Evolutionary conservation across 2,329 filamentous ascomycete species (phyloP), one percentile per base, ranked within the genome.

Genomic region (Tolypocladium capitatum): DNA sequence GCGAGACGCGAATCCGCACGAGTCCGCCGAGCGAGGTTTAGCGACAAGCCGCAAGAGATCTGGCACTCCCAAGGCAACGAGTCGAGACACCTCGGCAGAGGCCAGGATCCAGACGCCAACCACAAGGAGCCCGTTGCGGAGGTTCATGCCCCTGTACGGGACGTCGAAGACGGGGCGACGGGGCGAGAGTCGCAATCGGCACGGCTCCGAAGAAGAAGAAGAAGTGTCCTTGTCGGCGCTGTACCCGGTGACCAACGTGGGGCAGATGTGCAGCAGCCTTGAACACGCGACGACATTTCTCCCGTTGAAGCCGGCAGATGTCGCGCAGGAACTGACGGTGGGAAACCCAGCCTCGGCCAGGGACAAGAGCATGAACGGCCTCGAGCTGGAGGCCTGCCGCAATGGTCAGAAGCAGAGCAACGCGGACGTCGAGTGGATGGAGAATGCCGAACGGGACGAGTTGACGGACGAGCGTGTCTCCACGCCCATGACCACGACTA

Each of bases 401-500:
- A n/a, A n/a, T n/a, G n/a, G n/a, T n/a, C n/a, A n/a, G n/a, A 14
- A 24, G 36, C 13, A 24, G 7, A 16, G 13, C 20, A n/a, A 24
- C 14, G 44, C 32, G 30, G 52, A 53, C 28, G 43, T 49, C 41
- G 50, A 47, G 6, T 57, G 58, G 59, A 52, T 49, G 47, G 50
- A 57, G 40, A 54, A 47, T 27, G 48, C 53, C 20, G 53, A 58
- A 18, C 48, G 44, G 47, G 53, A 56, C 46, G 47, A 57, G 45
- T 50, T 49, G 47, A 54, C 45, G 54, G 52, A 20, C 34, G 56
- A 51, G 56, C 74, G 53, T 78, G 76, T 55, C 54, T 78, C 49
- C 76, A 80, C 59, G 76, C 72, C 53, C 77, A 81, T 55, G 75
- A 81, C 55, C 76, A 80, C 60, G 76, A 80, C 64, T 80, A 80